Conservation (phyloP, 2,329 filamentous ascomycete genomes). For the Penicillium sp. region DNA sequence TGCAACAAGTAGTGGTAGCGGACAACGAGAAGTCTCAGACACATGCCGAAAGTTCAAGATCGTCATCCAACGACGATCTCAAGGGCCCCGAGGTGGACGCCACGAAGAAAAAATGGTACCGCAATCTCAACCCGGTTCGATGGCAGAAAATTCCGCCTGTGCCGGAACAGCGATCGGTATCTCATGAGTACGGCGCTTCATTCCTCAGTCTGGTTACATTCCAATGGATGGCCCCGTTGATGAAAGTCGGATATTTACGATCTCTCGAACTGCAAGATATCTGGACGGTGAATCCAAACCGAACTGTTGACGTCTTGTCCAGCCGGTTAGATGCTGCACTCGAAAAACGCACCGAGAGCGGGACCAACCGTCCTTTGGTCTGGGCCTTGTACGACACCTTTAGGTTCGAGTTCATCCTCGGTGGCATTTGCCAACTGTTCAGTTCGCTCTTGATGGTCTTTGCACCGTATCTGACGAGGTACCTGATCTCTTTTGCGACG, state of each 20-base stretch:
- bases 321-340: conserved; percentile 68
- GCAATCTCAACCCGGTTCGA: conserved; percentile 47
- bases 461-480: conserved; percentile 81
- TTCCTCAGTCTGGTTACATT: conserved; percentile 79
- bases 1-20: conserved; percentile 16
- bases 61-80: conserved; percentile 15
- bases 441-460: conserved; percentile 76
- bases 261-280: conserved; percentile 82
- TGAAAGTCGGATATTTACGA: conserved; percentile 83
- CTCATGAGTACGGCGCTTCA: conserved; percentile 70
- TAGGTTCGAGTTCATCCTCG: conserved; percentile 79
- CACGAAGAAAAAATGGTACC: conserved; percentile 37
- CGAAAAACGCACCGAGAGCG: conserved; percentile 64
- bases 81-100: conserved; percentile 11
- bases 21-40: conserved; percentile 20
- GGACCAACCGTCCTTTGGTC: conserved; percentile 71
- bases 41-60: conserved; percentile 10
- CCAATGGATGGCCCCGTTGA: conserved; percentile 86
- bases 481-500: conserved; percentile 80
- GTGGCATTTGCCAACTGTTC: conserved; percentile 73
- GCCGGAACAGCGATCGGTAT: conserved; percentile 56
- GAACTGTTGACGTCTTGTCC: conserved; percentile 71
- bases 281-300: conserved; percentile 81
- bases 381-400: conserved; percentile 87
- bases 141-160: conserved; percentile 56